Evolutionary conservation across 2,329 filamentous ascomycete genomes (phyloP), one percentile per base, ranked within the genome.

Genomic region (Botryotinia narcissicola): DNA sequence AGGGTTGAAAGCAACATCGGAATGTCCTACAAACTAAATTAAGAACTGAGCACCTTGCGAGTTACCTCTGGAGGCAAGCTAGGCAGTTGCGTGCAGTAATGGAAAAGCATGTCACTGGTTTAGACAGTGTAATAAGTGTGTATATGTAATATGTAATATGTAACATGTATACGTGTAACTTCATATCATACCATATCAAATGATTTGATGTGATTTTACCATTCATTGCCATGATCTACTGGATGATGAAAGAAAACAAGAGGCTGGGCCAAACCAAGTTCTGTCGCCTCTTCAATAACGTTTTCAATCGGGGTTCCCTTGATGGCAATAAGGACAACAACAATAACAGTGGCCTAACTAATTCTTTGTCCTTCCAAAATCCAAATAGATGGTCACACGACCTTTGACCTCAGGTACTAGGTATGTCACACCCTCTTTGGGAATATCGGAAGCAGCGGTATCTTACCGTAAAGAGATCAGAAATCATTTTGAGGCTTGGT

Each of bases 231-330:
- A 32, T 44, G 40, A 64, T 64, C 40, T 64, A 37, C n/a, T 8
- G 32, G 44, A 37, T 35, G 63, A 66, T 35, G 63, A 37, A 51
- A 66, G 44, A 67, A 51, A 37, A 67, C 48, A 29, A 67, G 46
- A 54, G 63, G 63, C 63, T 67, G 64, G 46, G 35, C 64, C 64
- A 54, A 48, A 32, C 46, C 64, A 54, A 48, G 44, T 51, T 51
- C 46, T 40, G 22, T 68, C 64, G 64, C 64, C 64, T 68, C 64
- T 48, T 22, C 40, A 14, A 44, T 29, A 40, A 35, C 20, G 20
- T 61, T 40, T 20, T 46, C 25, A 20, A 63, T 42, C 25, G 20
- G 18, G 10, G 9, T 63, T 20, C 44, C 29, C 40, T 32, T n/a
- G 18, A 63, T 40, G 32, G 44, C 46, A 54, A 54, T 14, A 51